These are phyloP conservation scores for Cryptosporidium baileyi DNA, from an alignment of 169 alveolate genomes.

Conservation along the genomic window DNA sequence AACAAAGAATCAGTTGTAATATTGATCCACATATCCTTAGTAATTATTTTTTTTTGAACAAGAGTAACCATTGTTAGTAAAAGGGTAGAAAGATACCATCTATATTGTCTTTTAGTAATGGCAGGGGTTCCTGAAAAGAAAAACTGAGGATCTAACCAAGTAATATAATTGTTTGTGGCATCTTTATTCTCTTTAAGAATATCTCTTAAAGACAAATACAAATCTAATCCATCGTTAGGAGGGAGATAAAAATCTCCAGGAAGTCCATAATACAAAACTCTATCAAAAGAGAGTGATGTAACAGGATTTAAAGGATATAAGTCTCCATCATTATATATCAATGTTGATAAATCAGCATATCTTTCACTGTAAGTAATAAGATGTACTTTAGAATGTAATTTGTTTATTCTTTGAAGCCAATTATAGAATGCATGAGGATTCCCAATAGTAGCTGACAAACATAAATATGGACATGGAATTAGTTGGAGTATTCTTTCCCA, in stretches of 20 bases:
- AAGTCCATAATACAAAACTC: conserved; percentile 68
- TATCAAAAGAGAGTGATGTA: conserved; percentile 30
- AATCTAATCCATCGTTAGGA: conserved; percentile 66
- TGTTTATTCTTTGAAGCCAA: conserved; percentile 80
- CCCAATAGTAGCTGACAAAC: conserved; percentile 91
- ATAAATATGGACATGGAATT: conserved; percentile 89
- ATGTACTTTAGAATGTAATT: conserved; percentile 75
- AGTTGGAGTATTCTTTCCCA: conserved; percentile 82
- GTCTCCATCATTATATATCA: conserved; percentile 72
- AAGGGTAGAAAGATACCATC: conserved; percentile 70
- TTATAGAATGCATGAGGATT: conserved; percentile 82
- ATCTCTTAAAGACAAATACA: conserved; percentile 29
- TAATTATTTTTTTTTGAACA: conserved; percentile 1
- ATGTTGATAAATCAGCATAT: conserved; percentile 81
- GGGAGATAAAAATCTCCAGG: conserved; percentile 73
- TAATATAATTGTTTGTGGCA: conserved; percentile 66
- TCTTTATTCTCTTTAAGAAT: not conserved
- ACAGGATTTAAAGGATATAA: conserved; percentile 59
- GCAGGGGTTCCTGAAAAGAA: conserved; percentile 78
- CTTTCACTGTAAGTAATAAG: conserved; percentile 81
- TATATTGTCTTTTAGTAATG: conserved; percentile 82
- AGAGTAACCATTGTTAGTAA: conserved; percentile 5
- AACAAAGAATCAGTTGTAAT: conserved; percentile 10
- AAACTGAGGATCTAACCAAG: conserved; percentile 73
- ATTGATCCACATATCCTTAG: conserved; percentile 47